Base-by-base conservation (phyloP, 495 filamentous ascomycete genomes). In the Aspergillus coremiiformis region DNA sequence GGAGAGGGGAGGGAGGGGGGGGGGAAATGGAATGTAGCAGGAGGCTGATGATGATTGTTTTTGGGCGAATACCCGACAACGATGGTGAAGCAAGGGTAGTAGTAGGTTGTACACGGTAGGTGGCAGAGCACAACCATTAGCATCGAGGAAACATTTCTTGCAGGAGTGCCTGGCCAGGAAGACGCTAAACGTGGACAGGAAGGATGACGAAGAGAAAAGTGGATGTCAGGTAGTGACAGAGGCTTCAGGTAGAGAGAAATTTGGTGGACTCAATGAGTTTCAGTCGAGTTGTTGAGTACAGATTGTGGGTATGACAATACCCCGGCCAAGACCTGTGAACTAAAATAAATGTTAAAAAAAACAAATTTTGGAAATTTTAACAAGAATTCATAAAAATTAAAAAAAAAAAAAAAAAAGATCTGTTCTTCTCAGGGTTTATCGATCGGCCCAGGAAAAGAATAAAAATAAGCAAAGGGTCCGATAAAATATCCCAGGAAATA, bases 31-130 rank as follows among this genome's bases (percentile, higher is more conserved):
- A 53, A 54, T 52, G 53, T 49, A 49, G 53, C 49, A 48, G 51
- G 47, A 41, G 48, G 49, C 44, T 47, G 56, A 47, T 22, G 56
- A 57, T 53, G 56, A 52, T 39, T 37, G 30, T 49, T 44, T 55
- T 54, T 49, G 55, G 54, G 53, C 51, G 47, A 59, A 51, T 54
- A 53, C 50, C 57, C 52, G 47, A 55, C 54, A 46, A 51, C 12
- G 57, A 63, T 49, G 48, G 53, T 47, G 59, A 62, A 54, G 56
- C 59, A 62, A 62, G 59, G 59, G 56, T 58, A 56, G 51, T n/a
- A n/a, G 33, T 44, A 56, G 55, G 56, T 51, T 52, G 53, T 58
- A 56, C 52, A 50, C 52, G 53, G 54, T 50, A 53, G 44, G 53
- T 52, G 51, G 48, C 44, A 56, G 49, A 35, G 51, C 45, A 57